Conservation (phyloP, 306 rosid genomes). For the Pueraria montana region DNA sequence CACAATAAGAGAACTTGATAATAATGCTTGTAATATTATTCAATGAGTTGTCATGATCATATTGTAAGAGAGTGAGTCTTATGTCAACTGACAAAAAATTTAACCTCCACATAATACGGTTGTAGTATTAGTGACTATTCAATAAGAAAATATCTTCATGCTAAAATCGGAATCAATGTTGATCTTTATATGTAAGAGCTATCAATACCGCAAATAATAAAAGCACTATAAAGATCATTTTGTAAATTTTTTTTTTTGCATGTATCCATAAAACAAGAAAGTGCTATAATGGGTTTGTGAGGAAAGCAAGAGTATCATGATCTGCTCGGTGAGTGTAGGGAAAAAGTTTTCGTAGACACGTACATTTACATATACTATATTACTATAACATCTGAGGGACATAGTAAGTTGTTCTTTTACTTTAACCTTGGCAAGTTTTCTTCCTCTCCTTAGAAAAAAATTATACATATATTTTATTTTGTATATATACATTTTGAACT, state of each 20-base stretch:
- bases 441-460: conserved; percentile 18
- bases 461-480: neutral
- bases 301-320: conserved; percentile 6
- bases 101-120: neutral
- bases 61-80: neutral
- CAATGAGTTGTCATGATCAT: conserved; percentile 1
- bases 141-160: neutral
- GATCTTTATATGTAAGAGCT: conserved; percentile 3
- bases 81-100: neutral
- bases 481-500: neutral
- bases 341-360: neutral
- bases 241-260: neutral
- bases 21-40: neutral
- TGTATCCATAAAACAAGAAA: neutral
- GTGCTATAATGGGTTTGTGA: neutral
- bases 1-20: neutral
- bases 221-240: neutral
- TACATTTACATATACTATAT: neutral
- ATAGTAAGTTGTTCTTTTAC: neutral
- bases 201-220: neutral
- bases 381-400: neutral
- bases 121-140: neutral
- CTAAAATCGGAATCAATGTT: neutral
- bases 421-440: conserved; percentile 6
- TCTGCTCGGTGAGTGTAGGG: neutral